phyloP scores from a whole-genome alignment of 352 stramenopile species.

The Phytophthora vignae region DNA sequence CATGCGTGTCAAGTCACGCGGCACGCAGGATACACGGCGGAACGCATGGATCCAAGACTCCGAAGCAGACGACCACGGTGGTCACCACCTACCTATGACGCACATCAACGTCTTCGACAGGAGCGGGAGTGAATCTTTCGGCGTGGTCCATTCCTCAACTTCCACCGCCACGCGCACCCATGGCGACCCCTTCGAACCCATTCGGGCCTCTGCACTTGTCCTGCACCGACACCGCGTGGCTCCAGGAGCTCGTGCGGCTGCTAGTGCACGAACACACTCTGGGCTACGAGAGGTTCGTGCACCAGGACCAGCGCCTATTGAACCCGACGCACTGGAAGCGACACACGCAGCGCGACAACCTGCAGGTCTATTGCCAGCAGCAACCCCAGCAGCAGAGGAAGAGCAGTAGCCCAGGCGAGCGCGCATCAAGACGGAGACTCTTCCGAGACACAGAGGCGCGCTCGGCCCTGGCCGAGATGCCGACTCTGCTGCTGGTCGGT shows the following conservation, averaged over 20 bases:
- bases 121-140: slow-evolving; percentile 7
- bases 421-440: slow-evolving; percentile 2
- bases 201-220: slow-evolving; percentile 35
- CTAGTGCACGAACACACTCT: slow-evolving; percentile 27
- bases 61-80: slow-evolving; percentile 27
- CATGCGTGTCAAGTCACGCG: slow-evolving; percentile 6
- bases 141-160: slow-evolving; percentile 27
- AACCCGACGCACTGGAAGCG: slow-evolving; percentile 30
- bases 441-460: slow-evolving; percentile 19
- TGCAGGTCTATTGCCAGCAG: slow-evolving; percentile 33
- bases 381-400: slow-evolving; percentile 2
- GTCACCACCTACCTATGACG: no score
- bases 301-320: slow-evolving; percentile 27
- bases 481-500: slow-evolving; percentile 37
- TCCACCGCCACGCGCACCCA: background rate
- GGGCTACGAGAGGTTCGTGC: slow-evolving; percentile 32
- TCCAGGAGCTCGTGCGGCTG: slow-evolving; percentile 31
- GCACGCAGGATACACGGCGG: slow-evolving; percentile 16
- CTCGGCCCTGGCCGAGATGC: slow-evolving; percentile 23
- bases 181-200: slow-evolving; percentile 21
- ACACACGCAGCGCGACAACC: slow-evolving; percentile 24
- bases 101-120: slow-evolving; percentile 1
- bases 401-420: slow-evolving; percentile 17
- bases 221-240: slow-evolving; percentile 23
- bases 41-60: slow-evolving; percentile 10